Evolutionary conservation across 768 basidiomycete species (phyloP), one percentile per base, ranked within the genome.

Genomic region (Panaeolus papilionaceus): DNA sequence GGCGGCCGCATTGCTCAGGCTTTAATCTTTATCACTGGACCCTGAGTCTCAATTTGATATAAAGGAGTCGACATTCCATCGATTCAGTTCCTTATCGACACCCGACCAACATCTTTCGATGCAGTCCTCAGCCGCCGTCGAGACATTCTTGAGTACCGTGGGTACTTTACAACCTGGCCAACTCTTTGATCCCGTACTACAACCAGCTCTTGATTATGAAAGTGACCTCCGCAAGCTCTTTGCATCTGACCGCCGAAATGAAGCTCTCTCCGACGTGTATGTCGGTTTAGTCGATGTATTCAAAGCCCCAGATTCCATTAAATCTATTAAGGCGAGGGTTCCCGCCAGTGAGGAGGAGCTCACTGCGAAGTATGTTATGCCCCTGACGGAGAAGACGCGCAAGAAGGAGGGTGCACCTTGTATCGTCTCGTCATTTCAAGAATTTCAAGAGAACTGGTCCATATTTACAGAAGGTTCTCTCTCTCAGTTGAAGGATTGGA

Each of bases 251-350:
- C 83, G 80, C 73, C 68, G 69, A 58, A 83, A 86, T 65, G 20
- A 74, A 10, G 82, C 84, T 33, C 79, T 89, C 37, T 67, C 73
- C 16, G 80, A 87, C 69, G 84, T 83, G 3, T 73, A 85, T 67
- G 86, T 89, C 58, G 88, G 88, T 4, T 85, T 89, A 18, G 84
- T 89, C 68, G 86, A 89, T 65, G 80, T 89, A 2, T 89, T 89
- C 74, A 81, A 77, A 33, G 85, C 86, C 0, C 84, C 66, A 4
- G 81, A 80, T 33, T 66, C 67, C 2, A 82, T 88, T 71, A 79
- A 84, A 33, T 82, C 75, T n/a, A 86, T 86, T 6, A 77, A 85
- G 54, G 85, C 87, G 4, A 76, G 89, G 18, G 79, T 85, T 45
- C 79, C 87, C 64, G 75, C 79, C 12, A 78, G 79, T 67, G 81